phyloP scores from a whole-genome alignment of 1,139 yeast species.

The Blastobotrys petasosporus region DNA sequence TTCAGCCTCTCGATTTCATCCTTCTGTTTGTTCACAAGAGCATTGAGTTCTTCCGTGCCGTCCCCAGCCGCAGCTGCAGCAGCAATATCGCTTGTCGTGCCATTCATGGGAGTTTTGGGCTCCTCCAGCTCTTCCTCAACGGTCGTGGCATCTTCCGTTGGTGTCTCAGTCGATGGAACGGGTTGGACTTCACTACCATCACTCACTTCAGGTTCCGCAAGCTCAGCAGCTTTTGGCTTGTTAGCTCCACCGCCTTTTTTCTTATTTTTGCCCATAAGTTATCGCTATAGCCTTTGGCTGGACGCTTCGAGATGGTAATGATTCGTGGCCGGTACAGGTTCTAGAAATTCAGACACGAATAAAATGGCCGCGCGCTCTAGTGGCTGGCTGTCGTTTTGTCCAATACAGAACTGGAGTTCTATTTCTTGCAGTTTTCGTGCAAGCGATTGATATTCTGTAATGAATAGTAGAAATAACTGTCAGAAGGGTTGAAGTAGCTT shows the following conservation, averaged over 20 bases:
- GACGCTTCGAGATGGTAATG: not conserved
- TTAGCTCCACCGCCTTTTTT: constrained; percentile 10
- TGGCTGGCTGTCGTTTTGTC: not conserved
- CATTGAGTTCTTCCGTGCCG: constrained; percentile 4
- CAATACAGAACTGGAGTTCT: not conserved
- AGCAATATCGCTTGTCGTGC: not conserved
- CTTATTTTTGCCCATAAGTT: constrained; percentile 13
- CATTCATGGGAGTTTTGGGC: not conserved
- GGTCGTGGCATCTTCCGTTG: too few relatives aligned
- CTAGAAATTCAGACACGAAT: not conserved
- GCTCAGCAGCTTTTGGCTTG: constrained; percentile 1
- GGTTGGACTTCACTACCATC: not conserved
- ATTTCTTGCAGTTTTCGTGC: too few relatives aligned
- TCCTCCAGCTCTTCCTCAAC: too few relatives aligned
- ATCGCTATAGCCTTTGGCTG: not conserved
- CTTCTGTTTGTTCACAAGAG: constrained; percentile 14
- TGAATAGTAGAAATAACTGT: too few relatives aligned
- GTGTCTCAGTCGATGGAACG: too few relatives aligned
- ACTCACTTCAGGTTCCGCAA: constrained; percentile 3
- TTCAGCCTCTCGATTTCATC: constrained; percentile 11
- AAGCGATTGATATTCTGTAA: too few relatives aligned
- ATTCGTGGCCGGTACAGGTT: not conserved
- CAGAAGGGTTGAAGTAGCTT: too few relatives aligned
- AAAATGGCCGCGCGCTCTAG: not conserved
- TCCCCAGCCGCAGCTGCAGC: not conserved